phyloP scores from a whole-genome alignment of 805 yeast genomes.

The Kregervanrija pseudodelftensis region DNA sequence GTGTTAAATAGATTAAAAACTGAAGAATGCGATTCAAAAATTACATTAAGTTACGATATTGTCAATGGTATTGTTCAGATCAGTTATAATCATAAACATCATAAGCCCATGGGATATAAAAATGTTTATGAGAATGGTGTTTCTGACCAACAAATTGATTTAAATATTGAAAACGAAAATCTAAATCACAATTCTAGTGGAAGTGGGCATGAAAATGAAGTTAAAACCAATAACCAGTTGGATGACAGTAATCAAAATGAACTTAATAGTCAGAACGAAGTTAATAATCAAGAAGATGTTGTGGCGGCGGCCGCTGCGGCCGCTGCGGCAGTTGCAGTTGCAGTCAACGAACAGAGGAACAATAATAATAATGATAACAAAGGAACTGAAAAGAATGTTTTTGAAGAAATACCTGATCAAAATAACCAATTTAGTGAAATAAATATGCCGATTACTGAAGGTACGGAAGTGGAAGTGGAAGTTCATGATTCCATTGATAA shows the following conservation, averaged over 20 bases:
- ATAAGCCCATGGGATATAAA: slow-evolving; percentile 22
- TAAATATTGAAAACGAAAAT: too few species aligned
- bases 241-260: too few species aligned
- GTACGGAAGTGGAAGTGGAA: background rate
- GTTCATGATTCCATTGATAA: slow-evolving; percentile 1
- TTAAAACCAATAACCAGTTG: too few species aligned
- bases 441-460: background rate
- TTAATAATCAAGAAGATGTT: background rate
- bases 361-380: background rate
- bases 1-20: slow-evolving; percentile 34
- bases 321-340: slow-evolving; percentile 7
- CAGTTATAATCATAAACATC: slow-evolving; percentile 34
- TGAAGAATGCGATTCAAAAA: slow-evolving; percentile 34
- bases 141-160: too few species aligned
- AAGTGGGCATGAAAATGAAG: background rate
- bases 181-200: background rate
- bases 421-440: background rate
- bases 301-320: slow-evolving; percentile 8
- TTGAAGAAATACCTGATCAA: slow-evolving; percentile 1
- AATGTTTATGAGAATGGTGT: background rate
- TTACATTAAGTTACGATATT: slow-evolving; percentile 33
- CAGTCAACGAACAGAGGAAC: background rate
- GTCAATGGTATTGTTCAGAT: slow-evolving; percentile 31
- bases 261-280: background rate
- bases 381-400: background rate